These are phyloP conservation scores for Boletus vinaceobasis DNA, from an alignment of 768 basidiomycete species.

Conservation along the genomic window DNA sequence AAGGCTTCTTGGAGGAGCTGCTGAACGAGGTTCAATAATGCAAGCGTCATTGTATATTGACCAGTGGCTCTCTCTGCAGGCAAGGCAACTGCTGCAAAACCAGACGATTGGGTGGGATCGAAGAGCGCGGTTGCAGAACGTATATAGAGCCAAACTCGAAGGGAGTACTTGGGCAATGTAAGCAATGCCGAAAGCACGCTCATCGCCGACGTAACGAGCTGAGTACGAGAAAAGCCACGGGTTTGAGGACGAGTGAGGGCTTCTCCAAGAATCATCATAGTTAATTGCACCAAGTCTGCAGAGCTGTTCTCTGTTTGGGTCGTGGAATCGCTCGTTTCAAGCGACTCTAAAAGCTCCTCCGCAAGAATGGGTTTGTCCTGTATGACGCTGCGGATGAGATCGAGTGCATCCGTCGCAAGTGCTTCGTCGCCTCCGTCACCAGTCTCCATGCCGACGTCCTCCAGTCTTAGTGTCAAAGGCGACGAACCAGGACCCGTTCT, in stretches of 20 bases:
- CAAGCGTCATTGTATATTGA: slow-evolving; percentile 78
- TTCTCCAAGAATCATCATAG: slow-evolving; percentile 78
- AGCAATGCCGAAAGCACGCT: slow-evolving; percentile 77
- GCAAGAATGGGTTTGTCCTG: slow-evolving; percentile 66
- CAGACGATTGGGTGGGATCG: slow-evolving; percentile 52
- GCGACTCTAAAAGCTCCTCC: slow-evolving; percentile 58
- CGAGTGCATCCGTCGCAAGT: slow-evolving; percentile 68
- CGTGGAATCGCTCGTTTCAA: slow-evolving; percentile 41
- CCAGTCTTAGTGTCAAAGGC: slow-evolving; percentile 47
- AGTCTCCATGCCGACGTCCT: slow-evolving; percentile 73
- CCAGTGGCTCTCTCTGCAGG: slow-evolving; percentile 68
- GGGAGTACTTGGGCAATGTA: slow-evolving; percentile 69
- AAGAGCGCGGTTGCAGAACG: slow-evolving; percentile 78
- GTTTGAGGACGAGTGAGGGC: slow-evolving; percentile 53
- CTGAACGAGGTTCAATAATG: slow-evolving; percentile 72
- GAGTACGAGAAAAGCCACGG: slow-evolving; percentile 47
- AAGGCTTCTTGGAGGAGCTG: slow-evolving; percentile 74
- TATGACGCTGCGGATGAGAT: slow-evolving; percentile 75
- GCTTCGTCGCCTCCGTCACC: slow-evolving; percentile 58
- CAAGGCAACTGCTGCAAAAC: slow-evolving; percentile 63
- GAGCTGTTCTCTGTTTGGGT: slow-evolving; percentile 51
- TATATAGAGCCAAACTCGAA: slow-evolving; percentile 84
- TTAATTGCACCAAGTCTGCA: slow-evolving; percentile 75
- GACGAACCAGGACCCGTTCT: slow-evolving; percentile 38
- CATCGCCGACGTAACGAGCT: slow-evolving; percentile 76